These are phyloP conservation scores for Alternaria consortialis DNA, from an alignment of 2,329 filamentous ascomycete species.

Conservation along the genomic window DNA sequence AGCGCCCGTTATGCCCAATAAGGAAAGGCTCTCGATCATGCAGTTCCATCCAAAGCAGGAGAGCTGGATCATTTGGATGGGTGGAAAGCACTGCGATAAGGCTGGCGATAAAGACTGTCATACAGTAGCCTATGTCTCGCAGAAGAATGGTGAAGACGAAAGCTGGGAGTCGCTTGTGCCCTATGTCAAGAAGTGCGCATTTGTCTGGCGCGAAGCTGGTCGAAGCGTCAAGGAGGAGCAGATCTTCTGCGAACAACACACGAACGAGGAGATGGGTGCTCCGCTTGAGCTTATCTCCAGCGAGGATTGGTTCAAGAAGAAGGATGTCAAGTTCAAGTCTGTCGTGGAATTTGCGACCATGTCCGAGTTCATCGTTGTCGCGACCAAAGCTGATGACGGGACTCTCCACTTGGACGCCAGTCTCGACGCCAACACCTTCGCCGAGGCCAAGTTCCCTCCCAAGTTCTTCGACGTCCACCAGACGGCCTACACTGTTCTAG, in stretches of 20 bases:
- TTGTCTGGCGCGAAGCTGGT: constrained; percentile 73
- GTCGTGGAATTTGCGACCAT: constrained; percentile 91
- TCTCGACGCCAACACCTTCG: constrained; percentile 83
- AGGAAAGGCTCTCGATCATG: constrained; percentile 63
- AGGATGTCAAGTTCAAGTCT: constrained; percentile 70
- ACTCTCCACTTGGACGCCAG: constrained; percentile 82
- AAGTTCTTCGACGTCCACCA: constrained; percentile 83
- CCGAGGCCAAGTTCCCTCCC: constrained; percentile 82
- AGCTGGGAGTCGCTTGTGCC: constrained; percentile 77
- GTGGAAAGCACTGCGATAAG: constrained; percentile 71
- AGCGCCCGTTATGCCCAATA: constrained; percentile 69
- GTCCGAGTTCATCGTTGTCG: constrained; percentile 95
- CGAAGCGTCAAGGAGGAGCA: constrained; percentile 67
- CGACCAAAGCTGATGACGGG: constrained; percentile 71
- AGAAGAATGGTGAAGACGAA: constrained; percentile 73
- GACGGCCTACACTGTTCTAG: constrained; percentile 88
- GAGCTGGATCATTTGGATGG: constrained; percentile 93
- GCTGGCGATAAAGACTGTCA: constrained; percentile 67
- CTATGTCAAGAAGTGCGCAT: constrained; percentile 84
- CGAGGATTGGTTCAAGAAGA: constrained; percentile 78
- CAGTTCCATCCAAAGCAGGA: constrained; percentile 81
- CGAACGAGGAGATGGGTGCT: constrained; percentile 69
- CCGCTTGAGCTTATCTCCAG: constrained; percentile 77
- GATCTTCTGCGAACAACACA: constrained; percentile 70
- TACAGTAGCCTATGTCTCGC: constrained; percentile 77